Conservation (phyloP, 179 eudicot species). For the Beta macrorhiza region DNA sequence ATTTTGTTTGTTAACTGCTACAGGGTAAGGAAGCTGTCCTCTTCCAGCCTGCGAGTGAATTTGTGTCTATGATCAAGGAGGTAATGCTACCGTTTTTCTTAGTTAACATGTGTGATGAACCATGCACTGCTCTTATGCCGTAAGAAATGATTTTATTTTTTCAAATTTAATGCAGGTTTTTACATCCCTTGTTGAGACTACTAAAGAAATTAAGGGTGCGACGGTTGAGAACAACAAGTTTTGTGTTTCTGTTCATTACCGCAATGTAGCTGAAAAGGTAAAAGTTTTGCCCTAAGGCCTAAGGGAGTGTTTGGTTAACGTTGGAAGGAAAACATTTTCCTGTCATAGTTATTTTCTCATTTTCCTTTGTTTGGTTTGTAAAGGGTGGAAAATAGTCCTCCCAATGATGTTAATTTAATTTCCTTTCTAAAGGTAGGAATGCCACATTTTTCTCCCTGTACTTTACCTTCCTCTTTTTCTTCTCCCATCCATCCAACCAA, state of each 20-base stretch:
- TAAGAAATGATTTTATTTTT: neutral
- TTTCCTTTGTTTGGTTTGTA: no score
- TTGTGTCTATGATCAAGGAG: slow-evolving; percentile 88
- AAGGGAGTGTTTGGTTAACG: no score
- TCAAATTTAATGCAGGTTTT: slow-evolving; percentile 47
- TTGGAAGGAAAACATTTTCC: no score
- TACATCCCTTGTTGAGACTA: slow-evolving; percentile 55
- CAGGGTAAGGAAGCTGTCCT: slow-evolving; percentile 82
- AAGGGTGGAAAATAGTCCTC: no score
- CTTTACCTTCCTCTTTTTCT: no score
- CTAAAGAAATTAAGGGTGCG: slow-evolving; percentile 64
- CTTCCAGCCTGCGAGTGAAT: slow-evolving; percentile 92
- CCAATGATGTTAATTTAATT: no score
- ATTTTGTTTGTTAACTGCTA: neutral
- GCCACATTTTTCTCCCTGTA: no score
- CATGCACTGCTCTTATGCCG: neutral
- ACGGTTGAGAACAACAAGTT: slow-evolving; percentile 85
- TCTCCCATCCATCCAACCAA: no score
- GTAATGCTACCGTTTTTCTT: slow-evolving; percentile 32
- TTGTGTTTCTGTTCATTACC: slow-evolving; percentile 78
- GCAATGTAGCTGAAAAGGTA: slow-evolving; percentile 87
- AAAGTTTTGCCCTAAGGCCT: neutral
- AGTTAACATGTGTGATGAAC: neutral
- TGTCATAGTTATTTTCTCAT: no score
- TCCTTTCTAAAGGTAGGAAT: no score